Evolutionary conservation across 1,139 yeast species (phyloP).

Genomic region (Lodderomyces beijingensis): DNA sequence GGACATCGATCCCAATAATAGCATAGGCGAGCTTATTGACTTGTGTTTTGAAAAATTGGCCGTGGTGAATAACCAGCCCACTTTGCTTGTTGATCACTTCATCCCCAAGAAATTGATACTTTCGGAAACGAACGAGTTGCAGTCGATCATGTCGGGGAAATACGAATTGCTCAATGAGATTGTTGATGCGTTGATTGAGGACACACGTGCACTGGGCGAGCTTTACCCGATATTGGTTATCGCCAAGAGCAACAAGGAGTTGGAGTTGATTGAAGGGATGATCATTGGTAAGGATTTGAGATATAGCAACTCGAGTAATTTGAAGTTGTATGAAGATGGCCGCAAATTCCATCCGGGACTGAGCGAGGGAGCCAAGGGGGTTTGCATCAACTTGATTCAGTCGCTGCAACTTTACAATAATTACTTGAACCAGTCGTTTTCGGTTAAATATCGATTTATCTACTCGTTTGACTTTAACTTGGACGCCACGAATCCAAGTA

Average conservation of each 20-base stretch:
- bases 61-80: conserved; percentile 58
- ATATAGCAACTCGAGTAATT: conserved; percentile 59
- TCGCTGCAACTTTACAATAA: conserved; percentile 38
- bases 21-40: conserved; percentile 8
- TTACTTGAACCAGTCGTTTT: conserved; percentile 26
- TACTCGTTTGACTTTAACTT: conserved; percentile 57
- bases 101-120: conserved; percentile 64
- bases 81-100: conserved; percentile 67
- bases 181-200: conserved; percentile 26
- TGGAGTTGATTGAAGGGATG: conserved; percentile 66
- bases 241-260: conserved; percentile 59
- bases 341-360: conserved; percentile 1
- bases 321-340: conserved; percentile 49
- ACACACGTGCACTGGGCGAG: conserved; percentile 7
- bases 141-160: conserved; percentile 55
- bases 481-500: conserved; percentile 26
- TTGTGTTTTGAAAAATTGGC: conserved; percentile 45
- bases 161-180: conserved; percentile 51
- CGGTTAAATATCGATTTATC: conserved; percentile 39
- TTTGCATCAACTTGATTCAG: conserved; percentile 24
- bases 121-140: conserved; percentile 57
- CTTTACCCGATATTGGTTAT: conserved; percentile 41
- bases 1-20: conserved; percentile 2
- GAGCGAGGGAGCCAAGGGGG: conserved; percentile 1
- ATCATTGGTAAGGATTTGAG: conserved; percentile 56